Base-by-base conservation (phyloP, 805 yeast species). In the Blastobotrys muscicola region DNA sequence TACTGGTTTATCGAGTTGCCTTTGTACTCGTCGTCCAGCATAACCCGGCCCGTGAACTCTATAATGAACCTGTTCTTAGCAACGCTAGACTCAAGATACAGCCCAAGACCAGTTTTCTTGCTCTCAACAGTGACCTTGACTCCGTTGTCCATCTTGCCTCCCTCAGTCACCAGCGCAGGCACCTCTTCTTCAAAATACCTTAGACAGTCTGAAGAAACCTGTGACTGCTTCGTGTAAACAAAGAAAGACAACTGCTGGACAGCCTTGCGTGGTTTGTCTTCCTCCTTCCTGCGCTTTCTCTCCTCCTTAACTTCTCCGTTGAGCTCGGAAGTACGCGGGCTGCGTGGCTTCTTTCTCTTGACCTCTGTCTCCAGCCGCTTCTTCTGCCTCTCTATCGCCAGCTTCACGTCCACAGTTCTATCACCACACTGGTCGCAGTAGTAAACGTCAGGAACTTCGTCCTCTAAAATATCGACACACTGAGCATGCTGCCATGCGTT, bases 401-500 rank as follows among this genome's bases (percentile, higher is more conserved):
- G 57, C 44, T 64, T 65, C 23, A 60, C 65, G 53, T 74, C 74
- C 56, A 73, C 51, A 34, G 61, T 58, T 46, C 75, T 61, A 13
- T 75, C 75, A 26, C 38, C 81, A 64, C 97, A 89, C 38, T 70
- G 70, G 56, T 83, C 84, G 58, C 97, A 89, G 26, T 76, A 67
- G 58, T 83, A 89, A 42, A 76, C 77, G 44, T 86, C 95, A 0
- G 95, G 95, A 0, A 80, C 94, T 40, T 82, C 80, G 33, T 76
- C 82, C 45, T 75, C 76, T 37, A 69, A 69, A 45, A 84, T 85
- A 6, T 82, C 82, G 75, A 86, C 85, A 62, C 97, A 89, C n/a
- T 76, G 70, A 23, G 92, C 87, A 65, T 89, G 97, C 59, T 89
- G 96, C 97, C 97, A 89, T 49, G 95, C 76, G 61, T 75, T 80